Base-by-base conservation (phyloP, 345 rosid genomes). In the Reutealis trisperma region DNA sequence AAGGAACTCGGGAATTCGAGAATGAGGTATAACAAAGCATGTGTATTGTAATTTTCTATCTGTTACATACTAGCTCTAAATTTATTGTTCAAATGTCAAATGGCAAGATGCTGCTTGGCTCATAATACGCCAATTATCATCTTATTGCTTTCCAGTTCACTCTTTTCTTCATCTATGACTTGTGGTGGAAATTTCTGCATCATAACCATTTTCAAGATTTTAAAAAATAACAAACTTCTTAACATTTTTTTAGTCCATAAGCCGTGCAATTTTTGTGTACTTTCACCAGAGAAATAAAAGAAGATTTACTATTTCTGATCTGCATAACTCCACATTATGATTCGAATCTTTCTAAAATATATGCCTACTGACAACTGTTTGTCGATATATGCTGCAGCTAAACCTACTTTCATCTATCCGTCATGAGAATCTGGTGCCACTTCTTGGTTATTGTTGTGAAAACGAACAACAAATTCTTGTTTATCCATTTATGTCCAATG, bases 401-500 rank as follows among this genome's bases (percentile, higher is more conserved):
- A 87, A 87, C 72, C 91, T 91, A 77, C 91, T 91, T 63, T 89
- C 93, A n/a, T 86, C 87, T 22, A 85, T 89, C 55, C 83, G 79
- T 63, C 91, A 91, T 75, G 91, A 89, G 72, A 89, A 88, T 70
- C 78, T 91, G 76, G 91, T 91, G 57, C 93, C 91, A 66, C 90
- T 91, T 78, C 85, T 91, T 47, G 95, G 95, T 76, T 88, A 82
- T 67, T 91, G 91, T 45, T 72, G 86, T 19, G 95, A 91, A 74
- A 84, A 86, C 59, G 95, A 91, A 63, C 93, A 91, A 70, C 95
- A 89, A 80, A 91, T 88, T 27, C 89, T 91, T 15, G 88, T 91
- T 52, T 91, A 91, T 80, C 91, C 91, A 57, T 89, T 88, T 59
- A 91, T 91, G 93, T 89, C 91, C 61, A 88, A 89, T 82, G 95